phyloP scores from a whole-genome alignment of 352 stramenopile genomes.

The Phytophthora capsici region DNA sequence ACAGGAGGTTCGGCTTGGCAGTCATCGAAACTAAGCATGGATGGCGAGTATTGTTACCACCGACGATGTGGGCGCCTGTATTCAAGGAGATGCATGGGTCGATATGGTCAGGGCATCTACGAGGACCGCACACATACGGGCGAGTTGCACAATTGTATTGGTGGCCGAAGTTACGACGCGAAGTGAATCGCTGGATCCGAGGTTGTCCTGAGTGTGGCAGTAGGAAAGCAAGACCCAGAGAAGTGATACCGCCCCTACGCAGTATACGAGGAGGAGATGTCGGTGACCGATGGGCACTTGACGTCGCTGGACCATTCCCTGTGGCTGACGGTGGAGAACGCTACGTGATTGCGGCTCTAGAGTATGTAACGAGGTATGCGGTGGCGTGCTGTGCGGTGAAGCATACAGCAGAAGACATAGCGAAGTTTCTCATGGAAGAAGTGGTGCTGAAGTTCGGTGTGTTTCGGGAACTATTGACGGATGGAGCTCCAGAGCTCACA shows the following conservation, averaged over 20 bases:
- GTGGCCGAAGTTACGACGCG: neutral
- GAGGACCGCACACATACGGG: neutral
- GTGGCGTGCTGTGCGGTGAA: neutral
- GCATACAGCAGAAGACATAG: neutral
- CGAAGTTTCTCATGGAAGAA: neutral
- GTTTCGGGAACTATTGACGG: neutral
- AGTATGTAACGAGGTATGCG: neutral
- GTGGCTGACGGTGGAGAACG: neutral
- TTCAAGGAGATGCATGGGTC: conserved; percentile 1
- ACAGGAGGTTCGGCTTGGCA: neutral
- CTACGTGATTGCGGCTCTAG: neutral
- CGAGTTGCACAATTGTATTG: neutral
- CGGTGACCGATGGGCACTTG: neutral
- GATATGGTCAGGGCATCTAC: neutral
- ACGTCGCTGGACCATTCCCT: neutral
- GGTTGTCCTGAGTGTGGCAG: neutral
- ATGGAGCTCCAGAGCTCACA: neutral
- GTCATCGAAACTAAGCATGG: neutral
- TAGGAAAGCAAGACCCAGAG: neutral
- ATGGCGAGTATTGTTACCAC: neutral
- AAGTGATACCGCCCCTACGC: neutral
- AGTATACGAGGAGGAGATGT: neutral
- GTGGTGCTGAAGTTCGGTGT: neutral
- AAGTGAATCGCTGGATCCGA: neutral
- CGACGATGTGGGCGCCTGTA: neutral